Percentiles rank a stretch among this genome's conserved stretches.
These are phyloP conservation scores for Hyphodiscus sp. DNA, from an alignment of 2,329 filamentous ascomycete genomes.

Conservation along the genomic window DNA sequence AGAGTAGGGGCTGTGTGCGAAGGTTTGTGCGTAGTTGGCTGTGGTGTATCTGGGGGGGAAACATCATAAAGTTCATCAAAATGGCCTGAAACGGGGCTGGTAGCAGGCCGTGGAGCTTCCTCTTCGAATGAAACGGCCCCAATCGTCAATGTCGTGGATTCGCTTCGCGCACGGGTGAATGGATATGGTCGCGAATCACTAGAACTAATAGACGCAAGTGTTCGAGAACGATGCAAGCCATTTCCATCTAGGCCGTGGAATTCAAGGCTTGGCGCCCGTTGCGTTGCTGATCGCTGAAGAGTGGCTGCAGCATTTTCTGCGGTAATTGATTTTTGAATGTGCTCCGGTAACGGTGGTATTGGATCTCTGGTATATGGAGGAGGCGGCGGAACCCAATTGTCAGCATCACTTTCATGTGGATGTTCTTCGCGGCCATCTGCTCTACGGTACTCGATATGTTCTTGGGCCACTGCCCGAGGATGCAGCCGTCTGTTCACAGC, in stretches of 20 bases:
- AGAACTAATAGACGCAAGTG: conserved; percentile 18
- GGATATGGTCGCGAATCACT: conserved; percentile 17
- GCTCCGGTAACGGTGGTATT: conserved; percentile 30
- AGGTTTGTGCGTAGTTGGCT: conserved; percentile 4
- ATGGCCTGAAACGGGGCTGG: conserved; percentile 25
- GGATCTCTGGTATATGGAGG: conserved; percentile 68
- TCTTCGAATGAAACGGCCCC: conserved; percentile 20
- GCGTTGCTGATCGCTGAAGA: conserved; percentile 24
- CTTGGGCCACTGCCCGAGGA: conserved; percentile 46
- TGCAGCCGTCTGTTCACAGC: conserved; percentile 65
- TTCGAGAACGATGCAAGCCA: conserved; percentile 23
- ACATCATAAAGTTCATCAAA: conserved; percentile 31
- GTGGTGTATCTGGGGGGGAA: conserved; percentile 28
- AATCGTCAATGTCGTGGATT: conserved; percentile 29
- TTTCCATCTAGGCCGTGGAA: conserved; percentile 20
- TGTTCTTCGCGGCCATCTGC: conserved; percentile 66
- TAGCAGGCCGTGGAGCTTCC: conserved; percentile 27
- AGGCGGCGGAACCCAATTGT: conserved; percentile 82
- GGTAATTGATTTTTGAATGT: conserved; percentile 29
- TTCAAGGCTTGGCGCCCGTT: conserved; percentile 18
- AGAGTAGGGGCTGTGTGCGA: conserved; percentile 2
- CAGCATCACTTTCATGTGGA: conserved; percentile 80
- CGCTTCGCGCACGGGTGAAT: conserved; percentile 33
- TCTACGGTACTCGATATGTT: conserved; percentile 56
- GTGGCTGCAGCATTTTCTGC: conserved; percentile 24